Evolutionary conservation across 495 filamentous ascomycete genomes (phyloP).

Genomic region (Xylaria telfairii): DNA sequence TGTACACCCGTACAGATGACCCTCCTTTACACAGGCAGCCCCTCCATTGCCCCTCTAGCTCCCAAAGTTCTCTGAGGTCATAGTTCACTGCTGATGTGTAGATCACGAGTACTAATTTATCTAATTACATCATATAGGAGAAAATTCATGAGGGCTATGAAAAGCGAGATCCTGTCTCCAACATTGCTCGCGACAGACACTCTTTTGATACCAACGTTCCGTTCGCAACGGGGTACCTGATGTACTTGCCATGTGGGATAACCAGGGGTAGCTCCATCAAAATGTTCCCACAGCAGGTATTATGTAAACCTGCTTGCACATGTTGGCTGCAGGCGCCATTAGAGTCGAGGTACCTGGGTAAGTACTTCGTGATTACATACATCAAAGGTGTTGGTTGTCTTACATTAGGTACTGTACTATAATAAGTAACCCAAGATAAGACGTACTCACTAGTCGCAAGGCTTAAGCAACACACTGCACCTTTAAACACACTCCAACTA

Average conservation of each 20-base stretch:
- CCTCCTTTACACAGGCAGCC: neutral
- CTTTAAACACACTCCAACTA: neutral
- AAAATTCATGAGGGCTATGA: neutral
- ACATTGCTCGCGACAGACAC: neutral
- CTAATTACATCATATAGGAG: neutral
- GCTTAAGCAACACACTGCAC: too few relatives aligned
- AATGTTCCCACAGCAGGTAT: neutral
- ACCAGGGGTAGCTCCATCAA: neutral
- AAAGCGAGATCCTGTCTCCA: neutral
- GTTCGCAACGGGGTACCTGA: neutral
- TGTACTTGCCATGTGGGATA: neutral
- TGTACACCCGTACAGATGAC: neutral
- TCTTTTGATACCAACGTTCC: neutral
- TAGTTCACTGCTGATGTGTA: neutral
- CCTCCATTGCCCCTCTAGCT: conserved; percentile 18
- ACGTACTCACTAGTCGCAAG: too few relatives aligned
- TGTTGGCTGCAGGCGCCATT: too few relatives aligned
- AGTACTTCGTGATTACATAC: too few relatives aligned
- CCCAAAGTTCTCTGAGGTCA: neutral
- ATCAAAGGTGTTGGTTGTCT: too few relatives aligned
- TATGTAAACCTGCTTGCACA: too few relatives aligned
- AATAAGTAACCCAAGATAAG: too few relatives aligned
- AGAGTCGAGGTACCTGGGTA: too few relatives aligned
- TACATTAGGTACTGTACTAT: too few relatives aligned
- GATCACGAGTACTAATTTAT: neutral